Evolutionary conservation across 352 stramenopile genomes (phyloP), one percentile per base, ranked within the genome.

Genomic region (Pythium phragmitis): DNA sequence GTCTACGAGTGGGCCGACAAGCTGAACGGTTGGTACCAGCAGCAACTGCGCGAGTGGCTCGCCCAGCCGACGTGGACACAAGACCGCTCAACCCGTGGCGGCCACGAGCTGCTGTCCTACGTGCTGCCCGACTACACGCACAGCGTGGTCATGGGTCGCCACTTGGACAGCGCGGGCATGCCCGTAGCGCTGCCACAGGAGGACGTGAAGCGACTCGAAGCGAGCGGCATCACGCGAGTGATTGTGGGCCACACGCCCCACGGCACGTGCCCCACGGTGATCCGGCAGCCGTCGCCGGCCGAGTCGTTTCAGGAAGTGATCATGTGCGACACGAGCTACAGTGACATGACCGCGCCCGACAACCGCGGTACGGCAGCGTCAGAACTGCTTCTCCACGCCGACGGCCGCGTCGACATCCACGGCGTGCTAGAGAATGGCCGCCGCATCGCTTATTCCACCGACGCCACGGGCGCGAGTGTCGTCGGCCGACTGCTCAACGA

Each of bases 241-340:
- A 79, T 98, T 36, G 82, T 97, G n/a, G 93, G 93, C 4, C 93
- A 98, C 63, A 97, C 92, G 48, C 93, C 93, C 17, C 92, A 96
- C 46, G 92, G 93, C 12, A 96, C 93, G 67, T 96, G 85, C 61
- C 92, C 93, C 13, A 96, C 93, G 0, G 79, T 98, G 19, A 79
- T 93, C 41, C 87, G 81, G 46, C 85, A 94, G 41, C 60, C 68
- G 11, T 21, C 21, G 50, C 8, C 41, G 13, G 23, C 8, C 16
- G 46, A 46, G 1, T n/a, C 65, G 45, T 37, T 96, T 41, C 58
- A 82, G 62, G 80, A 96, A 74, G 82, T 97, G 9, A 79, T 97
- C 60, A 96, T 95, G 68, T 96, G 88, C 36, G 93, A 98, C 72
- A 98, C 91, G 21, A 98, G 91, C 49, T 98, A 96, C 67, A 96